A percentile compares a stretch with the other conserved stretches of the same genome.
These are phyloP conservation scores for Ascocoryne sarcoides DNA, from an alignment of 2,329 filamentous ascomycete species.

Conservation along the genomic window DNA sequence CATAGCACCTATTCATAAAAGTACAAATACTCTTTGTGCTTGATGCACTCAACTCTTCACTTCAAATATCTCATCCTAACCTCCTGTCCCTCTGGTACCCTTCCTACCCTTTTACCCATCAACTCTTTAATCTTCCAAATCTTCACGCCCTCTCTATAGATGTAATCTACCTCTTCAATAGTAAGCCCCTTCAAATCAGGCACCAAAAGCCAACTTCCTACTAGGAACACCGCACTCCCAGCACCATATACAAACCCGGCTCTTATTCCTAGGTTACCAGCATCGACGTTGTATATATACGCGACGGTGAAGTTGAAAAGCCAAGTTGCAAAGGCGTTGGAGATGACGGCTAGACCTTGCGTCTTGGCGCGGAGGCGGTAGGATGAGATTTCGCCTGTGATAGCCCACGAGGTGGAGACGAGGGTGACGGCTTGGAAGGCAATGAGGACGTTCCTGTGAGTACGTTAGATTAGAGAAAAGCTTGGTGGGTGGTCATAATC, in stretches of 20 bases:
- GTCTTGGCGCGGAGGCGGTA: conserved; percentile 16
- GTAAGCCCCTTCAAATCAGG: conserved; percentile 45
- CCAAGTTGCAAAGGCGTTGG: conserved; percentile 14
- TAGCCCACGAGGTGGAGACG: conserved; percentile 13
- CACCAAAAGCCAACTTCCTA: conserved; percentile 36
- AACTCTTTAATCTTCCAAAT: conserved; percentile 6
- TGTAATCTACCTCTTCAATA: conserved; percentile 38
- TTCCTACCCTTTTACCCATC: conserved; percentile 3
- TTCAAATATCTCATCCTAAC: background rate
- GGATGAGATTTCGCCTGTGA: conserved; percentile 14
- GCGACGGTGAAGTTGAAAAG: conserved; percentile 29
- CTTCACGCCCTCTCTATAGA: conserved; percentile 8
- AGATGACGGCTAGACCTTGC: conserved; percentile 11
- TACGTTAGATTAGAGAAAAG: too few species aligned
- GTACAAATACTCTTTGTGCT: too few species aligned
- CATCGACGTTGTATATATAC: conserved; percentile 35
- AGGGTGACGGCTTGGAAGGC: conserved; percentile 13
- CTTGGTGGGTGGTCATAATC: too few species aligned
- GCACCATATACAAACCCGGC: conserved; percentile 34
- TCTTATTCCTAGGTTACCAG: conserved; percentile 32
- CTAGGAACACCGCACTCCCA: conserved; percentile 30
- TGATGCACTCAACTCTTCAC: too few species aligned
- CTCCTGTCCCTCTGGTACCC: background rate
- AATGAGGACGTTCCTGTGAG: conserved; percentile 14
- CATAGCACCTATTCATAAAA: too few species aligned